Percentiles rank a stretch among this genome's conserved stretches.
These are phyloP conservation scores for Penicillium sp. DNA, from an alignment of 2,329 filamentous ascomycete genomes.

Conservation along the genomic window DNA sequence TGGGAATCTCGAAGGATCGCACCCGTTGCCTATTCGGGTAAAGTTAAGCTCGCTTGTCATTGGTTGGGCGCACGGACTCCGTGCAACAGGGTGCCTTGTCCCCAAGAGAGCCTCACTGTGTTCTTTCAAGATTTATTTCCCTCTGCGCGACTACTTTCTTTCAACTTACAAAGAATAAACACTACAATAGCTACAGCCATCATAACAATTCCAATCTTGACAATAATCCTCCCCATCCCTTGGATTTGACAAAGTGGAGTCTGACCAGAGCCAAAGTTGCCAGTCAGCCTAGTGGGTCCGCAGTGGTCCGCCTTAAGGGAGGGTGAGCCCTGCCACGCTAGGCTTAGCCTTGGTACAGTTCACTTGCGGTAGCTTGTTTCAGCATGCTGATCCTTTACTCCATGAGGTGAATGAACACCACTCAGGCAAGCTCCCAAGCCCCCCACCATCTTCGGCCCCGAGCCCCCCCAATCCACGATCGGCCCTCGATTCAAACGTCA, in stretches of 20 bases:
- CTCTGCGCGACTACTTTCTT: neutral
- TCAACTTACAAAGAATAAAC: neutral
- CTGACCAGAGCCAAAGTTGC: neutral
- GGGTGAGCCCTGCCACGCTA: slow-evolving; percentile 4
- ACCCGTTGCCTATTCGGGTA: slow-evolving; percentile 6
- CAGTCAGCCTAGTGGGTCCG: slow-evolving; percentile 20
- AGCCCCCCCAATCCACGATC: neutral
- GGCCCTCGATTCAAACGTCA: neutral
- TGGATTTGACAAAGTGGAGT: neutral
- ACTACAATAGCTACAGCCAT: neutral
- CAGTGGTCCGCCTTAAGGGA: slow-evolving; percentile 9
- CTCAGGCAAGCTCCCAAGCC: neutral
- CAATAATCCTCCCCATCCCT: neutral
- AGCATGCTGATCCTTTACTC: slow-evolving; percentile 14
- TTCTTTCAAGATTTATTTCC: neutral
- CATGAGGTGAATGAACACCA: slow-evolving; percentile 7
- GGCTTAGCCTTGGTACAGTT: neutral
- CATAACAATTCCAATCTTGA: neutral
- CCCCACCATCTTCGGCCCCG: slow-evolving; percentile 2
- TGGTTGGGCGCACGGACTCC: slow-evolving; percentile 6
- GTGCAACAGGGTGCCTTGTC: neutral
- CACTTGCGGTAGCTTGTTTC: slow-evolving; percentile 20
- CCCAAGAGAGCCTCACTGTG: neutral
- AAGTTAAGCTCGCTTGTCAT: slow-evolving; percentile 2
- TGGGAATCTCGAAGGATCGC: slow-evolving; percentile 16